Evolutionary conservation across 2,329 filamentous ascomycete species (phyloP).

Genomic region (Rachicladosporium sp.): DNA sequence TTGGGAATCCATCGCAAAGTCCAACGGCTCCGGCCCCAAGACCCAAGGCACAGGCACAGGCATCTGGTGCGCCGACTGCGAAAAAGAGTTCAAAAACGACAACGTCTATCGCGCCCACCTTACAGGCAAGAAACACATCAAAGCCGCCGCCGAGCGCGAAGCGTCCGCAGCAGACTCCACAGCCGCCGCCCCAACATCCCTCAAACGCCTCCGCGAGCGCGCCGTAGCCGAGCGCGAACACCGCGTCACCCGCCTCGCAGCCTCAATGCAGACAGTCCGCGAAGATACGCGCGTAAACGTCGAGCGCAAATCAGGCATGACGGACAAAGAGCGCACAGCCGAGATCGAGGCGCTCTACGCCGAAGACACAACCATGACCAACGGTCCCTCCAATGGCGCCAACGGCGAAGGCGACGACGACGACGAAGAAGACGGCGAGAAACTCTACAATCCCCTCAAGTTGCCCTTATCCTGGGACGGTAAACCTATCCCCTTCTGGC

Average conservation of each 20-base stretch:
- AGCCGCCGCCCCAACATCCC: slow-evolving; percentile 10
- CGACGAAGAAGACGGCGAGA: slow-evolving; percentile 57
- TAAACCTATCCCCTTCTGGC: slow-evolving; percentile 97
- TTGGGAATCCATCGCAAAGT: slow-evolving; percentile 48
- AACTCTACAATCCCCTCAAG: slow-evolving; percentile 93
- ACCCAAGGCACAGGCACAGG: slow-evolving; percentile 52
- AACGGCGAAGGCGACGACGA: slow-evolving; percentile 48
- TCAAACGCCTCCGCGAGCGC: slow-evolving; percentile 61
- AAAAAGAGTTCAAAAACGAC: slow-evolving; percentile 89
- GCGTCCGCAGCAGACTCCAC: slow-evolving; percentile 18
- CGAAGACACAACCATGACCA: slow-evolving; percentile 37
- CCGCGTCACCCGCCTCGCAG: slow-evolving; percentile 65
- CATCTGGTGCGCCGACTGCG: slow-evolving; percentile 81
- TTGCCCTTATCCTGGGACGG: slow-evolving; percentile 94
- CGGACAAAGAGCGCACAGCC: slow-evolving; percentile 84
- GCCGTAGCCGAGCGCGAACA: slow-evolving; percentile 83
- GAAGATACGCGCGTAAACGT: slow-evolving; percentile 87
- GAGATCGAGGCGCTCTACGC: slow-evolving; percentile 80
- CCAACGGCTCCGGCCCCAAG: slow-evolving; percentile 23
- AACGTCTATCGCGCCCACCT: slow-evolving; percentile 89
- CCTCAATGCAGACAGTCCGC: slow-evolving; percentile 74
- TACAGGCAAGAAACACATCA: slow-evolving; percentile 83
- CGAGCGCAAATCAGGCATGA: slow-evolving; percentile 95
- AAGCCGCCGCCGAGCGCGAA: slow-evolving; percentile 56
- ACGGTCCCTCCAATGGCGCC: slow-evolving; percentile 12